Base-by-base conservation (phyloP, 2,329 filamentous ascomycete genomes). In the Coleophoma cylindrospora region DNA sequence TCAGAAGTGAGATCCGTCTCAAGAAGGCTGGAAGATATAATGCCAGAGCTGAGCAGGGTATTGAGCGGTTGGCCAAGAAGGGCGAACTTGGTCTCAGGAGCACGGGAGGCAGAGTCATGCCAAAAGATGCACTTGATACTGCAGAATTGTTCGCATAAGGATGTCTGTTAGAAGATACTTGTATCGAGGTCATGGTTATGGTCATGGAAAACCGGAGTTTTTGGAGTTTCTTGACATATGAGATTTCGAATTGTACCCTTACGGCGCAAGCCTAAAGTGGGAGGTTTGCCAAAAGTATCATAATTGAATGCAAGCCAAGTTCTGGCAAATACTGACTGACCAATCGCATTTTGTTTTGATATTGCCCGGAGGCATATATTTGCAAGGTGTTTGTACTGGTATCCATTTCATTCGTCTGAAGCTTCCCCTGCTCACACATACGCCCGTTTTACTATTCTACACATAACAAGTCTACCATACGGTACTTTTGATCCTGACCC, bases 11-110 rank as follows among this genome's bases (percentile, higher is more conserved):
- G 56, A 69, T 95, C 59, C 78, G 89, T 60, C 75, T 82, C 69
- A 76, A 80, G 59, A 91, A 89, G 75, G 89, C 91, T 0, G 80
- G 82, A 45, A 83, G 83, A 59, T 92, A 95, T 72, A 88, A 89
- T 58, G 77, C 79, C 50, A 79, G 94, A 53, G 81, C 84, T 32
- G 91, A 95, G 65, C 83, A 87, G 60, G 74, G 80, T 57, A 75
- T 86, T 45, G 89, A 92, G 64, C 79, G 84, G 56, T 74, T 85
- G 62, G 79, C 83, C 50, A 94, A 87, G 77, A 87, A 82, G 70
- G 83, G 83, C 40, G 83, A 87, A 22, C 70, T 99, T 51, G 91
- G 91, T 22, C 72, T 97, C 58, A 78, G 82, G 59, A 83, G 81
- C 7, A 76, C 78, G 51, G 84, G 85, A 13, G 82, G 83, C 40